Conservation (phyloP, 192 early-diverging fungal species). For the Coemansia sp. region DNA sequence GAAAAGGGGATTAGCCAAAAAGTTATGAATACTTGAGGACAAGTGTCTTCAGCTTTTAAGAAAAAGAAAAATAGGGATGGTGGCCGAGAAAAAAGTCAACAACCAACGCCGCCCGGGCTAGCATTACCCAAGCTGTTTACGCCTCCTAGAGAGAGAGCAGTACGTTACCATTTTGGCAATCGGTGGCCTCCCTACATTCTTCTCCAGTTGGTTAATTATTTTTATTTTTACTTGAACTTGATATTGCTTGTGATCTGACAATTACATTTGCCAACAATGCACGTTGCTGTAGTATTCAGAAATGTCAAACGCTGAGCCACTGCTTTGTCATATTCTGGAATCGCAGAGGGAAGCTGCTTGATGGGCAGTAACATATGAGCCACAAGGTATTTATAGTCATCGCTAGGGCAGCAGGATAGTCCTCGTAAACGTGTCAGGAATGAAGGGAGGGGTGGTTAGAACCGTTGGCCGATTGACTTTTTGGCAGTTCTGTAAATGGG, state of each 20-base stretch:
- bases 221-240: not conserved
- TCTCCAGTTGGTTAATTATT: not conserved
- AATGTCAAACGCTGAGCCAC: not conserved
- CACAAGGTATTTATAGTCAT: not conserved
- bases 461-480: not conserved
- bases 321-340: not conserved
- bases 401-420: not conserved
- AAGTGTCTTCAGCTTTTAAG: not conserved
- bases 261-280: not conserved
- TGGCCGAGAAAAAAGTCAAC: not conserved
- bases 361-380: not conserved
- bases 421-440: not conserved
- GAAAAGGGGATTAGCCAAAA: not conserved
- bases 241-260: not conserved
- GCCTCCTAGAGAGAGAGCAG: not conserved
- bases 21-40: not conserved
- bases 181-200: conserved; percentile 3
- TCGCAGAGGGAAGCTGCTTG: not conserved
- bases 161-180: not conserved
- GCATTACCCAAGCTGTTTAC: not conserved
- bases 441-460: not conserved
- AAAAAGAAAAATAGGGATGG: not conserved
- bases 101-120: not conserved
- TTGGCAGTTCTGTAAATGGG: not conserved
- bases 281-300: not conserved